A percentile compares a stretch with the other conserved stretches of the same genome.
These are phyloP conservation scores for Telfairia occidentalis DNA, from an alignment of 331 rosid genomes.

Conservation along the genomic window DNA sequence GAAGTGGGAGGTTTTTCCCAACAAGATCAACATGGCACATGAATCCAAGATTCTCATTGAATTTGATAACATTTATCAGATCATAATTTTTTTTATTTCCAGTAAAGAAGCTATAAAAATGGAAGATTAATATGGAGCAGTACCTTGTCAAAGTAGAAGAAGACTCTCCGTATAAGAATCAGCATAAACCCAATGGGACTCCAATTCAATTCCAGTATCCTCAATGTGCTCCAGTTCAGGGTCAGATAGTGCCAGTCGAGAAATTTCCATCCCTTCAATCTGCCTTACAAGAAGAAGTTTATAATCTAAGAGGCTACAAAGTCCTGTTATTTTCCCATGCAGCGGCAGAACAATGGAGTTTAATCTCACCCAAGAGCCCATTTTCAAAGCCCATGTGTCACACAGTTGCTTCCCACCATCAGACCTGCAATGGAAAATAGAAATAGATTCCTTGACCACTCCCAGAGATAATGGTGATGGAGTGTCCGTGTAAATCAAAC, in stretches of 20 bases:
- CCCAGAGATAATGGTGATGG: neutral
- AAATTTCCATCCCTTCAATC: neutral
- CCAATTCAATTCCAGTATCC: neutral
- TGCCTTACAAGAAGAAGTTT: neutral
- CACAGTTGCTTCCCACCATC: slow-evolving; percentile 2
- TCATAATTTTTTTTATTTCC: neutral
- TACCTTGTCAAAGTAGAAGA: slow-evolving; percentile 2
- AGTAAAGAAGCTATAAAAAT: neutral
- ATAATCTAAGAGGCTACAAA: neutral
- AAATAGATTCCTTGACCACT: slow-evolving; percentile 1
- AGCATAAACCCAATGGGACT: neutral
- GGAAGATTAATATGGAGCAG: neutral
- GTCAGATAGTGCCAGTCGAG: neutral
- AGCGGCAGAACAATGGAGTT: neutral
- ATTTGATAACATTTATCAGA: neutral
- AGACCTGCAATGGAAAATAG: neutral
- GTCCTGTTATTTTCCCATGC: neutral
- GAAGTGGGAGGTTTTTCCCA: too few species aligned
- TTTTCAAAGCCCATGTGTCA: slow-evolving; percentile 1
- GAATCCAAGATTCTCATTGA: neutral
- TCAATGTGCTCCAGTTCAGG: neutral
- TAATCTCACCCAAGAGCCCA: slow-evolving; percentile 4
- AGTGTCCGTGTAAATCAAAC: neutral
- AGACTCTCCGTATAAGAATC: slow-evolving; percentile 1
- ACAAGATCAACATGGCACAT: neutral